Percentiles rank a stretch among this genome's conserved stretches.
Evolutionary conservation across 306 rosid species (phyloP).

Genomic region (Cajanus cajan): DNA sequence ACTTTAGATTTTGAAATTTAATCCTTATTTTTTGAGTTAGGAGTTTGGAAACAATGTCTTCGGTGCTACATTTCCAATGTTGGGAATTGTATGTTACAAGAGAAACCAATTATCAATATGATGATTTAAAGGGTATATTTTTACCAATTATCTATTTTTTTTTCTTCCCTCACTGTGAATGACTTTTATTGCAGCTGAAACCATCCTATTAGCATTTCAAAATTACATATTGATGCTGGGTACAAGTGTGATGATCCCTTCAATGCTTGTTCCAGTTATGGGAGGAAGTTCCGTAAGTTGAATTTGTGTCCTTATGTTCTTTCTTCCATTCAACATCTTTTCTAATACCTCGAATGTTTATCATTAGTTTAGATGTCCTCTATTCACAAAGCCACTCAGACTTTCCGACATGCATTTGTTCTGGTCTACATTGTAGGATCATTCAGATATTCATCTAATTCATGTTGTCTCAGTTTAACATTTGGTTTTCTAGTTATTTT

Average conservation of each 20-base stretch:
- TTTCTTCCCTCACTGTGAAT: slow-evolving; percentile 1
- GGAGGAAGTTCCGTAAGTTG: slow-evolving; percentile 76
- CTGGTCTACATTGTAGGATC: not conserved
- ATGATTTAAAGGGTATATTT: not conserved
- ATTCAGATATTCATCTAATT: not conserved
- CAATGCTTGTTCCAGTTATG: slow-evolving; percentile 74
- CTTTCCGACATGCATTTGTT: not conserved
- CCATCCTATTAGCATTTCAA: slow-evolving; percentile 74
- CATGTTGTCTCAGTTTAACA: not conserved
- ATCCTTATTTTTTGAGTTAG: not conserved
- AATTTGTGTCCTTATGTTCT: slow-evolving; percentile 17
- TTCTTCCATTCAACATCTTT: not conserved
- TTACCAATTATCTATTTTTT: slow-evolving; percentile 4
- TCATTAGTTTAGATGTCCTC: not conserved
- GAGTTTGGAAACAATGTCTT: not conserved
- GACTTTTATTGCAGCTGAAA: slow-evolving; percentile 62
- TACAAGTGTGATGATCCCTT: slow-evolving; percentile 80
- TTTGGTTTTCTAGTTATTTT: not conserved
- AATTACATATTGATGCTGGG: slow-evolving; percentile 85
- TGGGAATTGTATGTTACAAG: not conserved
- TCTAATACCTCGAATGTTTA: not conserved
- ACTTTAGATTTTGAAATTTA: not conserved
- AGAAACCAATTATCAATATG: not conserved
- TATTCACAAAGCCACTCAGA: not conserved
- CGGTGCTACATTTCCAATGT: not conserved